phyloP scores from a whole-genome alignment of 2,329 filamentous ascomycete species.

The Alternaria sp. region DNA sequence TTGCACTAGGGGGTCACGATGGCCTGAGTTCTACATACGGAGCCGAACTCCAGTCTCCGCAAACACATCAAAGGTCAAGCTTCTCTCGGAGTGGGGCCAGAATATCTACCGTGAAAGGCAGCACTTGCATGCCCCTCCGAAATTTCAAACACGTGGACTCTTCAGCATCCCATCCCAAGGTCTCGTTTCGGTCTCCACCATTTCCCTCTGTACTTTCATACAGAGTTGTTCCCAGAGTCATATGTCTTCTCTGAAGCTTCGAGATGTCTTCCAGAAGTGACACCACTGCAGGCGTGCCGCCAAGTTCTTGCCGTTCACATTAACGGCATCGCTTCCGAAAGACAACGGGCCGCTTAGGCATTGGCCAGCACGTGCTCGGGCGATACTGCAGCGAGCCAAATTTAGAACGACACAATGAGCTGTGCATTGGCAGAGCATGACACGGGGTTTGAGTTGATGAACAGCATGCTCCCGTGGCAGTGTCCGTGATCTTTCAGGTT shows the following conservation, averaged over 20 bases:
- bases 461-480: slow-evolving; percentile 33
- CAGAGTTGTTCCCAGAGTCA: neutral
- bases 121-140: slow-evolving; percentile 11
- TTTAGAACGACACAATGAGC: slow-evolving; percentile 20
- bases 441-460: slow-evolving; percentile 23
- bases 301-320: slow-evolving; percentile 22
- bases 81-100: slow-evolving; percentile 12
- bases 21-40: slow-evolving; percentile 1
- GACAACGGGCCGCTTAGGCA: slow-evolving; percentile 19
- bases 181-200: neutral
- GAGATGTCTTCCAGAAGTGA: slow-evolving; percentile 27
- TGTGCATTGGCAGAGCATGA: slow-evolving; percentile 26
- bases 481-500: slow-evolving; percentile 35
- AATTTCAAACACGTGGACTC: slow-evolving; percentile 13
- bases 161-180: slow-evolving; percentile 6
- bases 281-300: slow-evolving; percentile 22
- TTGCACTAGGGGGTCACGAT: slow-evolving; percentile 5
- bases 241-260: slow-evolving; percentile 17
- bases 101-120: slow-evolving; percentile 4
- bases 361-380: slow-evolving; percentile 30
- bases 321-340: slow-evolving; percentile 29
- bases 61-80: slow-evolving; percentile 3
- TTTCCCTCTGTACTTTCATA: slow-evolving; percentile 12
- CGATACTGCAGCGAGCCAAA: slow-evolving; percentile 25
- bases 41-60: slow-evolving; percentile 5